phyloP scores from a whole-genome alignment of 805 yeast species.

The Ogataea pignaliae region DNA sequence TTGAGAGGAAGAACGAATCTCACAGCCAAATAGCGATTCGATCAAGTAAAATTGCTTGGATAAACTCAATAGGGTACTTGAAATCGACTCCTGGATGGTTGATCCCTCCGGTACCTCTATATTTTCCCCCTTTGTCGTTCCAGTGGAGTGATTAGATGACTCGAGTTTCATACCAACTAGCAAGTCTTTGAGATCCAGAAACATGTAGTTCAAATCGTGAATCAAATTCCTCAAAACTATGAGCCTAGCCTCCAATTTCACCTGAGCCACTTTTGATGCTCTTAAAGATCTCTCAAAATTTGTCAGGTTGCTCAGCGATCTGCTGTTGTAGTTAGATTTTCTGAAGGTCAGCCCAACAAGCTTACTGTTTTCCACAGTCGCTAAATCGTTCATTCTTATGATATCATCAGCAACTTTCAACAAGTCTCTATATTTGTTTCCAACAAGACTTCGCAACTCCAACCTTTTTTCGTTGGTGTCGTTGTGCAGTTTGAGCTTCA shows the following conservation, averaged over 20 bases:
- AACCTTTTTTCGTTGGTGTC: constrained; percentile 20
- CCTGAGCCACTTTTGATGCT: constrained; percentile 1
- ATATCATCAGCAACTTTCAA: constrained; percentile 35
- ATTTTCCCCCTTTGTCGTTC: neutral
- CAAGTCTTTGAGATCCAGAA: constrained; percentile 12
- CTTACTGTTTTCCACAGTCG: constrained; percentile 20
- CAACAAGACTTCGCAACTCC: constrained; percentile 29
- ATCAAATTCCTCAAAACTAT: constrained; percentile 23
- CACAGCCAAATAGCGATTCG: constrained; percentile 16
- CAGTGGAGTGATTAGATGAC: neutral
- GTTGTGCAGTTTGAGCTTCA: constrained; percentile 16
- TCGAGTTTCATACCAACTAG: constrained; percentile 5
- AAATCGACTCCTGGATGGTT: constrained; percentile 10
- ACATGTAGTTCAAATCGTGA: constrained; percentile 21
- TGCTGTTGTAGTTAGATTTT: constrained; percentile 25
- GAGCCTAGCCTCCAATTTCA: constrained; percentile 13
- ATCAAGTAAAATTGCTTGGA: constrained; percentile 24
- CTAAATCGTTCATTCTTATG: constrained; percentile 29
- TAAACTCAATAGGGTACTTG: constrained; percentile 17
- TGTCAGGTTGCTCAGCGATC: constrained; percentile 17
- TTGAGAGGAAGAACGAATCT: constrained; percentile 5
- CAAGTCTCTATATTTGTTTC: constrained; percentile 32
- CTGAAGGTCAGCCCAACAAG: constrained; percentile 26
- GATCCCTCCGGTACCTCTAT: neutral
- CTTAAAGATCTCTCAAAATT: constrained; percentile 14